phyloP scores from a whole-genome alignment of 768 basidiomycete genomes.

The Fomitopsis serialis region DNA sequence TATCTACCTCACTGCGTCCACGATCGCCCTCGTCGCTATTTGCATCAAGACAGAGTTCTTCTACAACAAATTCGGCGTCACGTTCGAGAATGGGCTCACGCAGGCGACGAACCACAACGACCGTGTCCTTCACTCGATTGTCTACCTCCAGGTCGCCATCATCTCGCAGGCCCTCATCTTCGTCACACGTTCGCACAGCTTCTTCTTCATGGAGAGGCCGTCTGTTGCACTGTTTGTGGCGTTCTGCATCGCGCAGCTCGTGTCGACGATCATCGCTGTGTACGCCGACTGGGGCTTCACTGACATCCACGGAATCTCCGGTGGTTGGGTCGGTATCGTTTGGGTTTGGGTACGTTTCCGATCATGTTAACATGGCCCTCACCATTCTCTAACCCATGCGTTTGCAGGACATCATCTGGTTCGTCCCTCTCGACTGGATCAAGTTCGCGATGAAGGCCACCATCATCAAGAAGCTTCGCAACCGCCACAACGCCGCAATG shows the following conservation, averaged over 20 bases:
- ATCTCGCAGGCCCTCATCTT: conserved; percentile 98
- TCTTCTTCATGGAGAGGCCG: conserved; percentile 97
- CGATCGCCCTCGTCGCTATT: conserved; percentile 74
- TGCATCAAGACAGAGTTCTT: conserved; percentile 89
- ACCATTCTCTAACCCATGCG: conserved; percentile 10
- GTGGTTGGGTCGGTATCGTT: conserved; percentile 95
- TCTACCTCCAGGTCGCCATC: conserved; percentile 96
- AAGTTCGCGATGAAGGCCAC: conserved; percentile 97
- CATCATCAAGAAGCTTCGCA: conserved; percentile 78
- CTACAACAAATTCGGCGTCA: conserved; percentile 78
- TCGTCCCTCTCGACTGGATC: conserved; percentile 90
- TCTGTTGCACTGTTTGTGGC: conserved; percentile 85
- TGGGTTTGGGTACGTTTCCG: conserved; percentile 85
- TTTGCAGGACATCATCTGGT: conserved; percentile 88
- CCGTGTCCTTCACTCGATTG: conserved; percentile 76
- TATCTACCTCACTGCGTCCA: conserved; percentile 86
- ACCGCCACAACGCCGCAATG: conserved; percentile 43
- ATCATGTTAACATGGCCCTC: not conserved
- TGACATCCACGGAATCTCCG: conserved; percentile 69
- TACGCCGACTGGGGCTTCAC: conserved; percentile 97
- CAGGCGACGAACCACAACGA: conserved; percentile 48
- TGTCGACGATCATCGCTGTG: conserved; percentile 93
- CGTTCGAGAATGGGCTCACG: conserved; percentile 32
- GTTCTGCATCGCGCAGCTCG: conserved; percentile 89
- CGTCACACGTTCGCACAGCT: conserved; percentile 88